Base-by-base conservation (phyloP, 768 basidiomycete genomes). In the Macrolepiota fuliginosa region DNA sequence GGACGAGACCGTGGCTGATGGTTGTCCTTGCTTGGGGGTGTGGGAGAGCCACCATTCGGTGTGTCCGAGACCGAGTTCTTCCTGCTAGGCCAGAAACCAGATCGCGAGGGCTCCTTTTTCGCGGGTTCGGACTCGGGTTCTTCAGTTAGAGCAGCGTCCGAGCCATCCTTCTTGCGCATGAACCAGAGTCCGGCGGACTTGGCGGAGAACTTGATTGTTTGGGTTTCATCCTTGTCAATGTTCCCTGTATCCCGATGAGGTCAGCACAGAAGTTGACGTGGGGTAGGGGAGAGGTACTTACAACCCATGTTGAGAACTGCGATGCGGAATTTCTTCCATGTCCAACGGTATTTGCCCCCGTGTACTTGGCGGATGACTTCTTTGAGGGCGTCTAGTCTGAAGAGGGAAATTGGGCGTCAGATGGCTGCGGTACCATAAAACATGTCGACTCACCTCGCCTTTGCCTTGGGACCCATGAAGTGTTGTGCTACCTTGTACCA, bases 231-330 rank as follows among this genome's bases (percentile, higher is more conserved):
- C 3, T 74, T 64, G 62, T 91, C 90, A 46, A 92, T 86, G 15
- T 83, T 79, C 90, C 90, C 90, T 92, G 63, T 35, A 12, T 22
- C 3, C 12, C 19, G 47, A 49, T 27, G 47, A 27, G 47, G 25
- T 49, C 22, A 27, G 25, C 12, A 49, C 6, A 11, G 10, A 25
- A 22, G 47, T 12, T 27, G 22, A 49, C 22, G 47, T 27, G 47
- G 47, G 22, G 25, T 61, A 40, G 47, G 40, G 58, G 39, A 56
- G 37, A 50, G 25, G 45, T 45, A 81, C 91, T 71, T 67, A 92
- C 91, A 92, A 49, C 90, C 88, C 89, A 92, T 89, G 71, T 85
- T 92, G 62, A 80, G 75, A 84, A 92, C 87, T 3, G 90, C 91
- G 56, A 89, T 78, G 73, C 81, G 86, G 76, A 88, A 92, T 66